Evolutionary conservation across 2,329 filamentous ascomycete species (phyloP).

Genomic region (Xenoacremonium recifei): DNA sequence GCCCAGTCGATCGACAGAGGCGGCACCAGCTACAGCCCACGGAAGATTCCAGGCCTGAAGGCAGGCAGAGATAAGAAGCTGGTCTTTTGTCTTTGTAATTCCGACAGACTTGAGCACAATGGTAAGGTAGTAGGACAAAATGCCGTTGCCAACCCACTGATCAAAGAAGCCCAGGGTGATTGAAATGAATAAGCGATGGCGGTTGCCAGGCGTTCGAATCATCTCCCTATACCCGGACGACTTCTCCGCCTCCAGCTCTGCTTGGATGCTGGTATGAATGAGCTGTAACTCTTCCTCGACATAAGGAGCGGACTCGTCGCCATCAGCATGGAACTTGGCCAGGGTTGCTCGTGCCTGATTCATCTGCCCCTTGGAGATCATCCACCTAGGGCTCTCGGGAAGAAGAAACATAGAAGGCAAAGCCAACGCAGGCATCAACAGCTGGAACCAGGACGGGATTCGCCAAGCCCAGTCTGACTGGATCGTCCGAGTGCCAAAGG

Average conservation of each 20-base stretch:
- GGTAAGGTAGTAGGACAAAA: constrained; percentile 37
- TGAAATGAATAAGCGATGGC: not conserved
- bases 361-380: constrained; percentile 1
- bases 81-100: constrained; percentile 9
- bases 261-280: constrained; percentile 4
- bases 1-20: constrained; percentile 38
- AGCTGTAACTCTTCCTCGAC: constrained; percentile 8
- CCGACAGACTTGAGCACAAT: constrained; percentile 31
- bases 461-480: constrained; percentile 3
- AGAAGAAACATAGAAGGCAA: constrained; percentile 3
- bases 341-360: constrained; percentile 4
- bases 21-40: constrained; percentile 35
- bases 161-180: not conserved
- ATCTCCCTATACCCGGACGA: not conserved
- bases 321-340: constrained; percentile 9
- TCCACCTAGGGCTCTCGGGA: constrained; percentile 8
- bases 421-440: constrained; percentile 3
- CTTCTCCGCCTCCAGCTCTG: not conserved
- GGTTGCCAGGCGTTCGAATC: constrained; percentile 1
- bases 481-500: constrained; percentile 10
- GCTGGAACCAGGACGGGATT: constrained; percentile 8
- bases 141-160: constrained; percentile 23
- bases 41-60: constrained; percentile 20
- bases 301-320: not conserved
- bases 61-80: constrained; percentile 21